These are phyloP conservation scores for Xylariaceae sp. DNA, from an alignment of 2,329 filamentous ascomycete genomes.

Conservation along the genomic window DNA sequence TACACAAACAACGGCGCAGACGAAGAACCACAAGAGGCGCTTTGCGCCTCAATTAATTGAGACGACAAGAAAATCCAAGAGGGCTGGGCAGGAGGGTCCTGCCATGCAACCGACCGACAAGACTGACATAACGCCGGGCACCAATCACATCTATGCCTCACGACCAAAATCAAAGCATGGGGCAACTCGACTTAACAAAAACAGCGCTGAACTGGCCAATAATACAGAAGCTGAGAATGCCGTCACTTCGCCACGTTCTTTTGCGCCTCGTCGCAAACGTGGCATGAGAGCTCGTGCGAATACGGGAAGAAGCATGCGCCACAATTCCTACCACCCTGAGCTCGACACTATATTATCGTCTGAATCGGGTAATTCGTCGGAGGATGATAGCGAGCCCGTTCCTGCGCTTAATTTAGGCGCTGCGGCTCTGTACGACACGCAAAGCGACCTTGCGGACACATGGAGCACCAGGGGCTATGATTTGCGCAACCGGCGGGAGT, in stretches of 20 bases:
- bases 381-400: slow-evolving; percentile 20
- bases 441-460: slow-evolving; percentile 33
- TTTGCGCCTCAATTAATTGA: slow-evolving; percentile 81
- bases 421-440: slow-evolving; percentile 22
- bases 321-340: slow-evolving; percentile 40
- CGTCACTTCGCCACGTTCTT: slow-evolving; percentile 35
- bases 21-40: slow-evolving; percentile 39
- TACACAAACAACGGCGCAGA: slow-evolving; percentile 7
- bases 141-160: slow-evolving; percentile 56
- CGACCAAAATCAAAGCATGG: slow-evolving; percentile 37
- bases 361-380: slow-evolving; percentile 41
- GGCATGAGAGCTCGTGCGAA: slow-evolving; percentile 41
- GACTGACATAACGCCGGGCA: slow-evolving; percentile 66
- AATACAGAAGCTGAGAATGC: slow-evolving; percentile 26
- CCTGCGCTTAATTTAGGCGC: slow-evolving; percentile 22
- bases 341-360: slow-evolving; percentile 43
- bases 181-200: slow-evolving; percentile 21
- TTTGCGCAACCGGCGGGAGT: slow-evolving; percentile 55
- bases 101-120: slow-evolving; percentile 63
- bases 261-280: slow-evolving; percentile 38
- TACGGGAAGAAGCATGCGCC: slow-evolving; percentile 38
- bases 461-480: slow-evolving; percentile 36
- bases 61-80: slow-evolving; percentile 67
- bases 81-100: slow-evolving; percentile 59
- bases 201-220: slow-evolving; percentile 22